Evolutionary conservation across 257 asterid genomes (phyloP), one percentile per base, ranked within the genome.

Genomic region (Scutellaria galericulata): DNA sequence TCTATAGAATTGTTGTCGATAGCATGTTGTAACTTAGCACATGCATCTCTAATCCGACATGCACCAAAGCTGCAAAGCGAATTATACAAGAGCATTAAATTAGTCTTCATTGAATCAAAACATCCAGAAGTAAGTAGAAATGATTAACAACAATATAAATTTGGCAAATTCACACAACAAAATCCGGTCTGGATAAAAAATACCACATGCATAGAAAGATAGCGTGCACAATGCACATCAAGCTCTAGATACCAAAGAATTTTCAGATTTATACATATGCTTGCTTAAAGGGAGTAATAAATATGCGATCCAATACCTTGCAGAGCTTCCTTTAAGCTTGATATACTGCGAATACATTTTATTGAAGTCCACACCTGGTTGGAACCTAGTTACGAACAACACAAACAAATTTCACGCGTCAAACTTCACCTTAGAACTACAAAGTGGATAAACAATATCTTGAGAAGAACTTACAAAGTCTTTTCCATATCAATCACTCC

Each of bases 291-390:
- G 46, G 61, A 41, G 48, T 44, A 39, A 67, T 50, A 42, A 63
- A 64, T 35, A 20, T 18, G 57, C n/a, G 35, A 24, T 12, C 13
- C 1, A 41, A 13, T 80, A 86, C 88, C 90, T 79, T 31, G 80
- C 76, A 20, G 88, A 81, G 62, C 90, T 75, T 81, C 86, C 90
- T 73, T 79, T 86, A 35, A 86, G 85, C 81, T 79, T 83, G 79
- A 75, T 65, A 51, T 66, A 75, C 53, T 77, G 83, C 6, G 27
- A 42, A 53, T 72, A 66, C 31, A 83, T 39, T 2, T 40, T 40
- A 24, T 53, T 53, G 62, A 60, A 86, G 82, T 86, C 74, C 70
- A 81, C 82, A 13, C 41, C 75, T 15, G 74, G 52, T 37, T 62
- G 70, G 40, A 61, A 63, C 81, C 92, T 86, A 66, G n/a, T 66